A percentile compares a stretch with the other conserved stretches of the same genome.
phyloP scores from a whole-genome alignment of 2,329 filamentous ascomycete species.

The Tothia fuscella region DNA sequence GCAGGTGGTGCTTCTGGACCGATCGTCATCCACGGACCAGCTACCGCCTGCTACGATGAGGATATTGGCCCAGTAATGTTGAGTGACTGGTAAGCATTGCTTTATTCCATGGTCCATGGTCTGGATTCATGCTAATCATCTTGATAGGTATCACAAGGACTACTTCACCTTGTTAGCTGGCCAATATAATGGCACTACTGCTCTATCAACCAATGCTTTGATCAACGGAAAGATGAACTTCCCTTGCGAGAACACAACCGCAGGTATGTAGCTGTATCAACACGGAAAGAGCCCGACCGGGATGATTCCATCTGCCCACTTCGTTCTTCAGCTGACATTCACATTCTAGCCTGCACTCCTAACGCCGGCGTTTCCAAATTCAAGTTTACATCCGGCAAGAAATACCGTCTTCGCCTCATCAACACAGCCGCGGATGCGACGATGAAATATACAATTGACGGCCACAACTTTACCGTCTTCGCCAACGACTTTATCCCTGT shows the following conservation, averaged over 20 bases:
- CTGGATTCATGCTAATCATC: no score
- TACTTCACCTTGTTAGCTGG: conserved; percentile 13
- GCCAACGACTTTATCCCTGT: conserved; percentile 32
- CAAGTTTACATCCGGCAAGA: conserved; percentile 29
- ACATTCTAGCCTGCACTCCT: conserved; percentile 16
- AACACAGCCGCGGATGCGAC: conserved; percentile 30
- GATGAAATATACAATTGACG: conserved; percentile 32
- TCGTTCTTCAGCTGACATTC: no score
- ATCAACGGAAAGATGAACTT: conserved; percentile 19
- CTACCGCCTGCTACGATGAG: conserved; percentile 27
- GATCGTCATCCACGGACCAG: conserved; percentile 19
- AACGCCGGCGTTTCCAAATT: conserved; percentile 18
- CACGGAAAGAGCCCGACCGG: no score
- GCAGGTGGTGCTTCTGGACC: conserved; percentile 19
- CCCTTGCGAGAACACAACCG: conserved; percentile 16
- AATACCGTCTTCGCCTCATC: conserved; percentile 30
- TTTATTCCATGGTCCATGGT: no score
- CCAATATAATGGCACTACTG: conserved; percentile 9
- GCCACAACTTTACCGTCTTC: conserved; percentile 32
- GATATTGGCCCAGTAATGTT: conserved; percentile 19
- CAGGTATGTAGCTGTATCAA: no score
- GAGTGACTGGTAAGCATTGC: no score
- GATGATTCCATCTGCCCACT: no score
- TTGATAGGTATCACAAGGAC: conserved; percentile 15
- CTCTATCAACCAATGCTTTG: conserved; percentile 18